Conservation (phyloP, 257 asterid genomes). For the Jasminum sambac region DNA sequence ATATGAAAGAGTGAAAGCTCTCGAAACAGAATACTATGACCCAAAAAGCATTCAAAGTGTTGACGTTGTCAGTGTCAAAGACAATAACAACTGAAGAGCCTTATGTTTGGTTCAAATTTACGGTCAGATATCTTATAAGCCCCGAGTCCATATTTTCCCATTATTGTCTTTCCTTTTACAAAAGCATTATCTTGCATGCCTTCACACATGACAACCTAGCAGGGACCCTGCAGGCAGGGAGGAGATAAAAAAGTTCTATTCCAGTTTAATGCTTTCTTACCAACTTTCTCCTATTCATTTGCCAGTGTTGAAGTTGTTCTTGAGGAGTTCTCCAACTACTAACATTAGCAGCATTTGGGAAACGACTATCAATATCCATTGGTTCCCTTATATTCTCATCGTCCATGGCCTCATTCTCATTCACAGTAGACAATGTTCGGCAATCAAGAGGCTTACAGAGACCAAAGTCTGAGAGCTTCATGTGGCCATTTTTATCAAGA, state of each 20-base stretch:
- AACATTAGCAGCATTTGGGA: constrained; percentile 53
- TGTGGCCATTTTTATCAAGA: constrained; percentile 88
- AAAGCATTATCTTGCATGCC: background rate
- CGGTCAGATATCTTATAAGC: background rate
- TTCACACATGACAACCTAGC: background rate
- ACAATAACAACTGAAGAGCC: background rate
- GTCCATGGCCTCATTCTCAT: constrained; percentile 66
- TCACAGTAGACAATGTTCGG: constrained; percentile 64
- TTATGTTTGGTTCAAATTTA: background rate
- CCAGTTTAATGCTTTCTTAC: constrained; percentile 43
- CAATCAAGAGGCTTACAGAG: constrained; percentile 81
- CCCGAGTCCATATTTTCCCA: background rate
- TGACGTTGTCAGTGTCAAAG: background rate
- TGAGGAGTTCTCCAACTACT: constrained; percentile 74
- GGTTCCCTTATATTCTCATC: constrained; percentile 58
- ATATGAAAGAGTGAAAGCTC: background rate
- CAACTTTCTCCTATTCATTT: constrained; percentile 79
- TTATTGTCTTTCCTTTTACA: background rate
- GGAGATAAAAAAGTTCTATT: background rate
- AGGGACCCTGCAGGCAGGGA: background rate
- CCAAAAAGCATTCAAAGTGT: background rate
- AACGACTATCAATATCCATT: constrained; percentile 50
- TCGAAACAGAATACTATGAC: background rate
- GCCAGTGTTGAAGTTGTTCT: constrained; percentile 94
- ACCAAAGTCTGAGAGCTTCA: constrained; percentile 98